These are phyloP conservation scores for Fusarium sulawesiense DNA, from an alignment of 2,329 filamentous ascomycete species.

Conservation along the genomic window DNA sequence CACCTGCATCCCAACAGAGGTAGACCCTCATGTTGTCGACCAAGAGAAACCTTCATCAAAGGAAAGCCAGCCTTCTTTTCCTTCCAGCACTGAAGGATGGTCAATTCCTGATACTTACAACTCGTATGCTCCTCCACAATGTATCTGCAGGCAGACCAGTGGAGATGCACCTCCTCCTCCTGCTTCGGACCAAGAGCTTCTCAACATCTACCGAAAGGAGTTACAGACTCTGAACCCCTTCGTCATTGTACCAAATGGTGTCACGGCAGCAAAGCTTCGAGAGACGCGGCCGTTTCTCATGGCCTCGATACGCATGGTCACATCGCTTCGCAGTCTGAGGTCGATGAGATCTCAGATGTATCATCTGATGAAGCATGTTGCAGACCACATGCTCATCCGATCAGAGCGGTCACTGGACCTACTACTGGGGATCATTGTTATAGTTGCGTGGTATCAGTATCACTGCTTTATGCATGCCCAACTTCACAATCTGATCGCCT, in stretches of 20 bases:
- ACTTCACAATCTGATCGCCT: constrained; percentile 61
- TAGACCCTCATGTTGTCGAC: constrained; percentile 41
- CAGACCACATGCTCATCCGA: constrained; percentile 61
- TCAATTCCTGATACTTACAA: constrained; percentile 59
- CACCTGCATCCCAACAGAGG: constrained; percentile 45
- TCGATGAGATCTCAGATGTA: constrained; percentile 65
- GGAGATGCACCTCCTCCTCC: constrained; percentile 55
- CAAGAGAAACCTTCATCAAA: constrained; percentile 44
- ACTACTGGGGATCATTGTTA: constrained; percentile 60
- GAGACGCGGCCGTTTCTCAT: constrained; percentile 60
- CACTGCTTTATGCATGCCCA: constrained; percentile 66
- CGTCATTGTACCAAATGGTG: constrained; percentile 55
- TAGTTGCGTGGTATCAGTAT: constrained; percentile 65
- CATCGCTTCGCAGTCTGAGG: constrained; percentile 58
- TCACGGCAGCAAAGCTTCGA: constrained; percentile 53
- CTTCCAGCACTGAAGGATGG: constrained; percentile 41
- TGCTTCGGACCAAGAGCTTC: constrained; percentile 59
- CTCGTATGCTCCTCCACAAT: constrained; percentile 58
- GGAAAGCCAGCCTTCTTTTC: constrained; percentile 17
- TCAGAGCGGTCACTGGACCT: constrained; percentile 63
- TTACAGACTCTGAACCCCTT: constrained; percentile 61
- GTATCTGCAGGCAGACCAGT: constrained; percentile 59
- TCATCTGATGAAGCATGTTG: constrained; percentile 58
- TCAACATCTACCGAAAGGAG: constrained; percentile 58
- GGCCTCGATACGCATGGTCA: constrained; percentile 61